Conservation (phyloP, 1,284 basidiomycete genomes). For the Thelephora terrestris region DNA sequence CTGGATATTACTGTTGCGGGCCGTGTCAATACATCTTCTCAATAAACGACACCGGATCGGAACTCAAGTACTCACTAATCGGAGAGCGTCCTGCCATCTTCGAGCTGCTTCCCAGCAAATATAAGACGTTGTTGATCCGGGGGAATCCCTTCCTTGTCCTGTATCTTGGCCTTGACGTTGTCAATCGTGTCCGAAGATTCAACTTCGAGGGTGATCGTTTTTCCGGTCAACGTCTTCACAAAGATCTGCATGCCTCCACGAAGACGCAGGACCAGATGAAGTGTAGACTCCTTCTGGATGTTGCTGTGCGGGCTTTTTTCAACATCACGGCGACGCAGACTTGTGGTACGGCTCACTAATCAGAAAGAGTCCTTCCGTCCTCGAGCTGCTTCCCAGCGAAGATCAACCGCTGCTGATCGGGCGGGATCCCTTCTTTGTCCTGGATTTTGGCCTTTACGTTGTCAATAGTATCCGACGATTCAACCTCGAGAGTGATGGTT, state of each 20-base stretch:
- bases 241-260: constrained; percentile 24
- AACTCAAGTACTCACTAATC: constrained; percentile 9
- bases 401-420: constrained; percentile 19
- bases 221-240: constrained; percentile 21
- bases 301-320: constrained; percentile 23
- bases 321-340: no score
- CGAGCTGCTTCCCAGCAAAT: constrained; percentile 20
- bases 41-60: no score
- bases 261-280: constrained; percentile 24
- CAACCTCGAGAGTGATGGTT: no score
- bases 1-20: constrained; percentile 11
- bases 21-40: no score
- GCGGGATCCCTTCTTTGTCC: no score
- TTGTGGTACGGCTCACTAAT: constrained; percentile 17
- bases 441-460: no score
- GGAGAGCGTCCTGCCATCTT: constrained; percentile 19
- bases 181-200: constrained; percentile 21
- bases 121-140: constrained; percentile 20
- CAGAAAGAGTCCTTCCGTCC: constrained; percentile 18
- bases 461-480: no score
- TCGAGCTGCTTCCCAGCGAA: constrained; percentile 20
- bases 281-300: constrained; percentile 24
- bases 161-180: constrained; percentile 21
- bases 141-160: constrained; percentile 20
- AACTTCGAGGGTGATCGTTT: constrained; percentile 20